Evolutionary conservation across 2,329 filamentous ascomycete species (phyloP), one percentile per base, ranked within the genome.

Genomic region (Helicocarpus griseus): DNA sequence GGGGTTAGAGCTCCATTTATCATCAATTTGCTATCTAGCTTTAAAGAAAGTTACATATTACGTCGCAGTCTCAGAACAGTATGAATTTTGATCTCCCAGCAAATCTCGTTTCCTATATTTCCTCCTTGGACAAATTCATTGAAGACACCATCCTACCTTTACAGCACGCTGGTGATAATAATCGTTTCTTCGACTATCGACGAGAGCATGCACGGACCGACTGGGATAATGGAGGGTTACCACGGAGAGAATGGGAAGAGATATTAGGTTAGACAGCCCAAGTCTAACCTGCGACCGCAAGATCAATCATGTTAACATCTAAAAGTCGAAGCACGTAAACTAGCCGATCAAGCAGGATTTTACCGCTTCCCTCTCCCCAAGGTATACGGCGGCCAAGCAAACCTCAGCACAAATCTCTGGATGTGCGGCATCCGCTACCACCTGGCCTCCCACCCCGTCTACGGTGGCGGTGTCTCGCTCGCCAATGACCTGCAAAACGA

Each of bases 401-500:
- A 68, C 54, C 64, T 67, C 2, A 70, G 74, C 5, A 71, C 69
- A 33, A 83, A 83, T 60, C 68, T 83, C 2, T 82, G 77, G 76
- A 83, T 83, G 80, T 77, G 78, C 5, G 79, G 78, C 1, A 78
- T 83, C 39, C 65, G 80, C 14, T 78, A 80, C 59, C 78, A 83
- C 59, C 68, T 84, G 17, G 74, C 80, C 2, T 73, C 74, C 3
- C 79, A 82, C 48, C 64, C 66, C 3, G 56, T 65, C 35, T 70
- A 69, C 53, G 66, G 67, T 21, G 67, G 66, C 55, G 80, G 80
- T 0, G 58, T 84, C 17, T 77, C 80, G 1, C 67, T 84, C 4
- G 80, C 80, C 60, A 83, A 83, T 57, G 81, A 84, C 59, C 66
- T 83, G 49, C 80, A 83, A 63, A 83, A 77, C 55, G 80, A 84